phyloP scores from a whole-genome alignment of 2,329 filamentous ascomycete species.

The Amesomyces nigricolor region DNA sequence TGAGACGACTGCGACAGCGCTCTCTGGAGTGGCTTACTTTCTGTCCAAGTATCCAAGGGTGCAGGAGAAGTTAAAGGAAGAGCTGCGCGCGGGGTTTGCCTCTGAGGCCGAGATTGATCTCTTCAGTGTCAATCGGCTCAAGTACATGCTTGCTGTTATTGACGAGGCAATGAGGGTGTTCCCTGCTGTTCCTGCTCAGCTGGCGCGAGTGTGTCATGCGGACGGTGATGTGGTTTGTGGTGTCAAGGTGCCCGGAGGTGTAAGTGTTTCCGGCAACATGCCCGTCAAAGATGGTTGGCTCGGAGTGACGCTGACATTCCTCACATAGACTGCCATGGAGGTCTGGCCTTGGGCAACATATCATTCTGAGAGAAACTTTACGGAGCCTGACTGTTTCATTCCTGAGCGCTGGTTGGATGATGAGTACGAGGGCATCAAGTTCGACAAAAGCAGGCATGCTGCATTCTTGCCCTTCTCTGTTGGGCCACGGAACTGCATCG shows the following conservation, averaged over 20 bases:
- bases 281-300: neutral
- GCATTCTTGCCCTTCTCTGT: slow-evolving; percentile 41
- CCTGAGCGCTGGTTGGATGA: slow-evolving; percentile 41
- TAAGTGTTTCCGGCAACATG: slow-evolving; percentile 24
- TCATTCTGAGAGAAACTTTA: slow-evolving; percentile 38
- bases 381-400: slow-evolving; percentile 38
- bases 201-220: slow-evolving; percentile 22
- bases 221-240: slow-evolving; percentile 31
- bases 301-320: neutral
- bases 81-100: slow-evolving; percentile 37
- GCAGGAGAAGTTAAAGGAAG: slow-evolving; percentile 34
- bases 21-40: slow-evolving; percentile 35
- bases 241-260: slow-evolving; percentile 28
- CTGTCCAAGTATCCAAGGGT: slow-evolving; percentile 35
- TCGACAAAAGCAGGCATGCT: slow-evolving; percentile 34
- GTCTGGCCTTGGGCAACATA: slow-evolving; percentile 40
- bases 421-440: slow-evolving; percentile 21
- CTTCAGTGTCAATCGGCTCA: slow-evolving; percentile 22
- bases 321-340: slow-evolving; percentile 35
- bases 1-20: slow-evolving; percentile 45
- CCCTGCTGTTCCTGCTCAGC: slow-evolving; percentile 23
- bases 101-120: slow-evolving; percentile 29
- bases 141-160: slow-evolving; percentile 31
- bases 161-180: slow-evolving; percentile 30
- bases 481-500: slow-evolving; percentile 44